A percentile compares a stretch with the other conserved stretches of the same genome.
Evolutionary conservation across 345 rosid genomes (phyloP).

Genomic region (Chamaenerion angustifolium): DNA sequence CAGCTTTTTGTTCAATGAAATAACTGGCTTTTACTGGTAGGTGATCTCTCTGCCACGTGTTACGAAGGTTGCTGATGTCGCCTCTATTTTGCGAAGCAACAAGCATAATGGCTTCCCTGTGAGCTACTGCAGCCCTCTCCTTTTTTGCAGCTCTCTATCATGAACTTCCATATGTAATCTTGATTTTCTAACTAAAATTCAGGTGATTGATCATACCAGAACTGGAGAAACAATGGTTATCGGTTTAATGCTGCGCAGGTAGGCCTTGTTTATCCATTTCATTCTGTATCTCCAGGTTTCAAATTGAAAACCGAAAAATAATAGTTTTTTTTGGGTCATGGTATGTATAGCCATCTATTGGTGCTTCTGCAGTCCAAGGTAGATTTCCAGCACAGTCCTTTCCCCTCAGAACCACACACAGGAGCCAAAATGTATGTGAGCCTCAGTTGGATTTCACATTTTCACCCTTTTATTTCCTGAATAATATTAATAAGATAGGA

Average conservation of each 20-base stretch:
- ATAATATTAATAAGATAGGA: too few relatives aligned
- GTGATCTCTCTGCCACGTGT: constrained; percentile 81
- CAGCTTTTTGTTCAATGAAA: not conserved
- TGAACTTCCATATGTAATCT: constrained; percentile 4
- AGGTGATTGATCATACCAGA: constrained; percentile 90
- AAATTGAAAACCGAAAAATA: not conserved
- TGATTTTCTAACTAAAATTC: not conserved
- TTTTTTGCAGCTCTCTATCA: not conserved
- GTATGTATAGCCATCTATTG: constrained; percentile 75
- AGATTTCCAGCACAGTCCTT: constrained; percentile 93
- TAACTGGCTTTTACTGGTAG: constrained; percentile 20
- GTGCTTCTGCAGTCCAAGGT: constrained; percentile 92
- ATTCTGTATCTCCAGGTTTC: constrained; percentile 1
- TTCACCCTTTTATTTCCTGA: too few relatives aligned
- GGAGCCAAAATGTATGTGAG: constrained; percentile 38
- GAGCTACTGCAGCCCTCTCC: constrained; percentile 11
- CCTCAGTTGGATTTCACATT: not conserved
- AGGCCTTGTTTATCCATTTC: constrained; percentile 2
- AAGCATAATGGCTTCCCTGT: constrained; percentile 94
- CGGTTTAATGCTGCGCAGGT: constrained; percentile 95
- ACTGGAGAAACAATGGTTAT: constrained; percentile 85
- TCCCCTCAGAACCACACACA: constrained; percentile 50
- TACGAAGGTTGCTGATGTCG: constrained; percentile 75
- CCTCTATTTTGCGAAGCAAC: constrained; percentile 66
- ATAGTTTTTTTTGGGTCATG: not conserved